Percentiles rank a stretch among this genome's conserved stretches.
Evolutionary conservation across 352 stramenopile species (phyloP).

Genomic region (Phytophthora nicotianae): DNA sequence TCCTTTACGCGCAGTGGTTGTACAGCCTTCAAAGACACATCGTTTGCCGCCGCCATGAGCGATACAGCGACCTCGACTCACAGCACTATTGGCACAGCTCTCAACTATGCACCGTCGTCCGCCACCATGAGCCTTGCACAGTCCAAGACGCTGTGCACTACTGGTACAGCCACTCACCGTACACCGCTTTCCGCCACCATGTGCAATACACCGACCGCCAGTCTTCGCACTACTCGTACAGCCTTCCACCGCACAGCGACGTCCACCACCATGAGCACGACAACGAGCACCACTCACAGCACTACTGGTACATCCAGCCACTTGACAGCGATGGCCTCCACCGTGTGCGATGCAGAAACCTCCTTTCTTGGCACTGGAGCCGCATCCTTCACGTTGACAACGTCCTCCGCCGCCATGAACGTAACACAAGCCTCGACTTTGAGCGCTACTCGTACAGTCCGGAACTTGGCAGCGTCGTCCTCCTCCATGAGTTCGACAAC

Average conservation of each 20-base stretch:
- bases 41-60: constrained; percentile 84
- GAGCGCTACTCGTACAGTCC: constrained; percentile 76
- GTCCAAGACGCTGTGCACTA: constrained; percentile 80
- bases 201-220: constrained; percentile 81
- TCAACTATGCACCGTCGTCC: constrained; percentile 74
- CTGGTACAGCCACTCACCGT: constrained; percentile 72
- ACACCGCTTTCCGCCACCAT: constrained; percentile 85
- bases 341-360: constrained; percentile 85
- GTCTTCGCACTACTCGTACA: constrained; percentile 86
- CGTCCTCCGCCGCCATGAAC: constrained; percentile 81
- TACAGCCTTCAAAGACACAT: constrained; percentile 74
- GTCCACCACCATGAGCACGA: constrained; percentile 79
- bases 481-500: constrained; percentile 84
- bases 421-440: constrained; percentile 85
- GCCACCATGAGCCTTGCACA: constrained; percentile 88
- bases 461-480: constrained; percentile 82
- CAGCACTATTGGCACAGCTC: constrained; percentile 75
- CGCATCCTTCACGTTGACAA: constrained; percentile 75
- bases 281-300: constrained; percentile 83
- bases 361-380: constrained; percentile 85
- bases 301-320: constrained; percentile 73
- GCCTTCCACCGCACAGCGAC: constrained; percentile 70
- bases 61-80: constrained; percentile 85
- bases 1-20: constrained; percentile 79
- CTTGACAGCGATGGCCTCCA: constrained; percentile 81